Evolutionary conservation across 2,329 filamentous ascomycete species (phyloP).

Genomic region (Karstenula rhodostoma): DNA sequence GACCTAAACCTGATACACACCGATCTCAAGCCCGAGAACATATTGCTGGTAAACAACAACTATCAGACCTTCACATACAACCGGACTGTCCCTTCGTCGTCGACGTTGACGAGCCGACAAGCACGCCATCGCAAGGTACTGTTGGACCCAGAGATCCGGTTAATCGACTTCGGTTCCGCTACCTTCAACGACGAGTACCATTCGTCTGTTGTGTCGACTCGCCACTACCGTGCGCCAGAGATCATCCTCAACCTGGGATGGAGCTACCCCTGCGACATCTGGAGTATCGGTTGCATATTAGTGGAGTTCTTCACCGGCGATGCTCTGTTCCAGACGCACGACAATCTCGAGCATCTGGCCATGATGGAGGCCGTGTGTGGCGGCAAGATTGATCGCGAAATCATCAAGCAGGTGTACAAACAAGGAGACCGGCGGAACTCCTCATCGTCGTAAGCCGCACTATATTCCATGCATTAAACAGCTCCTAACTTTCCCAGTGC

Average conservation of each 20-base stretch:
- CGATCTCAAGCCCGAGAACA: constrained; percentile 74
- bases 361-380: constrained; percentile 74
- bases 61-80: constrained; percentile 77
- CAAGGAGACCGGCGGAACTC: constrained; percentile 60
- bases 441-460: constrained; percentile 61
- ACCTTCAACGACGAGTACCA: constrained; percentile 75
- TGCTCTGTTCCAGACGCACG: constrained; percentile 73
- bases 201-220: constrained; percentile 71
- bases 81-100: constrained; percentile 71
- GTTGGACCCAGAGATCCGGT: constrained; percentile 70
- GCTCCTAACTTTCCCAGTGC: constrained; percentile 43
- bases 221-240: constrained; percentile 72
- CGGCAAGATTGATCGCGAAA: constrained; percentile 62
- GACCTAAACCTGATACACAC: constrained; percentile 98
- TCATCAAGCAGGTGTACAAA: constrained; percentile 63
- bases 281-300: constrained; percentile 74
- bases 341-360: constrained; percentile 72
- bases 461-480: too few species aligned
- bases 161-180: constrained; percentile 73
- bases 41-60: constrained; percentile 69
- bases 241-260: constrained; percentile 73
- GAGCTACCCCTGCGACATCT: constrained; percentile 74
- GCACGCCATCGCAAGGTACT: constrained; percentile 70
- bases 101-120: constrained; percentile 63
- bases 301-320: constrained; percentile 75